Evolutionary conservation across 164 flowering plant species (phyloP), one percentile per base, ranked within the genome.

Genomic region (Annona cherimola): DNA sequence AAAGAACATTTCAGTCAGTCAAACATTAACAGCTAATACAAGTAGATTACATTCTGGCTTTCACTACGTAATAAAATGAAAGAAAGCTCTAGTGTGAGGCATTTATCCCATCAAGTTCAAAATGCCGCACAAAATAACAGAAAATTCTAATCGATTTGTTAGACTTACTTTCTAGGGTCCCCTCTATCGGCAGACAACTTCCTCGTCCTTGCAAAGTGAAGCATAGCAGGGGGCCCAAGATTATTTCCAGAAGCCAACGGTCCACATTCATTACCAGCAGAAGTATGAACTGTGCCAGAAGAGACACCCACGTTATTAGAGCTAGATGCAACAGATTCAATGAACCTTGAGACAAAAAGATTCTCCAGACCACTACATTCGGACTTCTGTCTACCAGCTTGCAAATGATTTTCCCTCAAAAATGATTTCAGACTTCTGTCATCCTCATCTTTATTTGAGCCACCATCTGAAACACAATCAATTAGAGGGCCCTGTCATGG

Each of bases 201-300:
- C 81, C 90, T 87, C 8, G 88, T 71, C 80, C 92, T 96, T 69
- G 91, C 84, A 83, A 88, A 90, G 63, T 86, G 95, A 19, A 86
- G 81, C 83, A 89, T 71, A 57, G 87, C 70, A 39, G 88, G 81
- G 44, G 83, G 84, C 18, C 80, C 73, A 67, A 84, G 82, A 77
- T 81, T 88, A 81, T 79, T 83, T 83, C 85, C 92, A 69, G 86
- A 73, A 63, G 73, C 72, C 41, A 83, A 78, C 73, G 86, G 93
- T 68, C 72, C 79, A 77, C 83, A 86, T 63, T 95, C 99, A 67
- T 77, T 84, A 55, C 84, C 92, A 61, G 78, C 78, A 76, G 84
- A 78, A 67, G 85, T 83, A 69, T 83, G 92, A 77, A 88, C 79
- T 71, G 83, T 78, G 71, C 90, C 87, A 81, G 82, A 76, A 65